Percentiles rank a stretch among this genome's conserved stretches.
phyloP scores from a whole-genome alignment of 192 early-diverging fungal genomes.

The Coemansia aciculifera region DNA sequence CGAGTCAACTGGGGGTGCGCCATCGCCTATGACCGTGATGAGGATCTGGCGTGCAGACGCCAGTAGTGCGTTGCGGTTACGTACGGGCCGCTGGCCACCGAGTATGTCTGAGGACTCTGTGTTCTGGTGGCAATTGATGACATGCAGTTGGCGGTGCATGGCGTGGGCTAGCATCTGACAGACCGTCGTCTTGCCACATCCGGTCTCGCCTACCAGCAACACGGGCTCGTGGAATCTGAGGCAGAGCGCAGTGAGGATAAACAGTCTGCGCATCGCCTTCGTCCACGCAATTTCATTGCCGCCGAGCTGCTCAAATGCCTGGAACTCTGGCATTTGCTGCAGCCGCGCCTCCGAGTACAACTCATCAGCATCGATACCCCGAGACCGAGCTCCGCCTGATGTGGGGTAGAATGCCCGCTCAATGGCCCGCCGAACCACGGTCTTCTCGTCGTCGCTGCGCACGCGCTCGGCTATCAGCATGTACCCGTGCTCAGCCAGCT shows the following conservation, averaged over 20 bases:
- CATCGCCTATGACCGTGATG: not conserved
- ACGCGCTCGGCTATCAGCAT: constrained; percentile 93
- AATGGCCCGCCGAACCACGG: constrained; percentile 76
- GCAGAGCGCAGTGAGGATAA: constrained; percentile 80
- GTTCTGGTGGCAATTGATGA: constrained; percentile 97
- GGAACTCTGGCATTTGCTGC: constrained; percentile 48
- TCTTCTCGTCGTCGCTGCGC: constrained; percentile 78
- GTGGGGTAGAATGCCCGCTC: constrained; percentile 78
- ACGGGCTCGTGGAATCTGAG: constrained; percentile 85
- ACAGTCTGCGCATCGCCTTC: constrained; percentile 86
- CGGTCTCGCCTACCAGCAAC: constrained; percentile 94
- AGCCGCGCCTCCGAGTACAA: constrained; percentile 34
- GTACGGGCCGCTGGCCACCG: constrained; percentile 89
- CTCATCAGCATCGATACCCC: constrained; percentile 28
- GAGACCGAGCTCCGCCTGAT: constrained; percentile 24
- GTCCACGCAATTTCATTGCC: constrained; percentile 75
- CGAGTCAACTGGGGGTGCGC: constrained; percentile 10
- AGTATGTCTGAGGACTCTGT: constrained; percentile 93
- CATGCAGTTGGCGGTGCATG: constrained; percentile 64
- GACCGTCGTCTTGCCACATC: constrained; percentile 98
- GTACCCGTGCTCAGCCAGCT: constrained; percentile 91
- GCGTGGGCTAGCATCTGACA: constrained; percentile 87
- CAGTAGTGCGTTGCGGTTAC: constrained; percentile 65
- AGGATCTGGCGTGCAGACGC: constrained; percentile 57
- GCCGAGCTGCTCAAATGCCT: constrained; percentile 14